phyloP scores from a whole-genome alignment of 495 filamentous ascomycete genomes.

The Neurospora sp. region DNA sequence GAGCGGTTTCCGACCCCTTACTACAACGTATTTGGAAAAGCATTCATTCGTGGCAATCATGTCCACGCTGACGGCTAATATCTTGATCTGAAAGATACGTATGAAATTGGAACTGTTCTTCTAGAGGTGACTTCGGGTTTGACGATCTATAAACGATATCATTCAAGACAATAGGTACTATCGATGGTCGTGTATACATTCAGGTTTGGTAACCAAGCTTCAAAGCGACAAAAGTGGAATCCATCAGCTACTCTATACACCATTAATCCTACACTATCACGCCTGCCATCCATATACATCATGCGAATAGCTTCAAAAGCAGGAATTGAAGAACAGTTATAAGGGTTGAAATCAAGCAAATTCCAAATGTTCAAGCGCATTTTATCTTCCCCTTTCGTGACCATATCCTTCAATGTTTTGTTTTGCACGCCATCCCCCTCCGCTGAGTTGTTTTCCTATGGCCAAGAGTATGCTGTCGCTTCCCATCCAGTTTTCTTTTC shows the following conservation, averaged over 20 bases:
- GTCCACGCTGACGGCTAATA: too few species aligned
- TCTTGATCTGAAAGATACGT: too few species aligned
- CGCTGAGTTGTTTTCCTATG: not conserved
- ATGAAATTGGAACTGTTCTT: too few species aligned
- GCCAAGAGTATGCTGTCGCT: not conserved
- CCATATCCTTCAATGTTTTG: not conserved
- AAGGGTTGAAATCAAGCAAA: not conserved
- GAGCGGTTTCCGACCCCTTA: too few species aligned
- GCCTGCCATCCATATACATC: not conserved
- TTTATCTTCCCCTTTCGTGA: not conserved
- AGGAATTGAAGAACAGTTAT: not conserved
- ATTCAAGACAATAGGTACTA: not conserved
- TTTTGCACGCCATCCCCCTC: not conserved
- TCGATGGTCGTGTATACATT: not conserved
- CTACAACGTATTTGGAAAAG: too few species aligned
- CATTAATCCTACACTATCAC: not conserved
- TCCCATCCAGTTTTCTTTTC: not conserved
- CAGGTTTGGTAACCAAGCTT: not conserved
- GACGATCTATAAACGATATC: not conserved
- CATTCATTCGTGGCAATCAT: too few species aligned
- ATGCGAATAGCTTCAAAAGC: not conserved
- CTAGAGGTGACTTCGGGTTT: not conserved
- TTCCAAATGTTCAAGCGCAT: not conserved
- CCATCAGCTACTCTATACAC: not conserved
- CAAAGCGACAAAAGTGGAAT: not conserved